phyloP scores from a whole-genome alignment of 306 rosid genomes.

The Carpinus fangiana region DNA sequence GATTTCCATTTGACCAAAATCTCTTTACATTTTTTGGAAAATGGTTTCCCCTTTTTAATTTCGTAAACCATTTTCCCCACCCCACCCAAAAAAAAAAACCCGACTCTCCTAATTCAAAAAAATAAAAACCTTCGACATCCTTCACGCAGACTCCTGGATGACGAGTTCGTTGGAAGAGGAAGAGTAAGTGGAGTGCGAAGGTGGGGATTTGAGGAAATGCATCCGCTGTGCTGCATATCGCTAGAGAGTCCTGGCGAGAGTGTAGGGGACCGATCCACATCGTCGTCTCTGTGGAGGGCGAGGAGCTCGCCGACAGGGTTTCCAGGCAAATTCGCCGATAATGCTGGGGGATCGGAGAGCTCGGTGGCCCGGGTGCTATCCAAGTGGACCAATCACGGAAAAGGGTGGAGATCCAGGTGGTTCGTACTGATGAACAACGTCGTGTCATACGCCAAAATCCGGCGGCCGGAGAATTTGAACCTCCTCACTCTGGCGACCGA shows the following conservation, averaged over 20 bases:
- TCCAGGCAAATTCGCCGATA: slow-evolving; percentile 57
- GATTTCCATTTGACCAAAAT: no score
- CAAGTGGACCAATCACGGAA: slow-evolving; percentile 97
- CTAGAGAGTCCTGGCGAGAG: slow-evolving; percentile 44
- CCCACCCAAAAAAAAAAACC: no score
- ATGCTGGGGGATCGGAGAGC: slow-evolving; percentile 56
- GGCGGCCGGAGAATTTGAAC: slow-evolving; percentile 63
- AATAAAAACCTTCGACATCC: no score
- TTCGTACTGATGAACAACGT: slow-evolving; percentile 74
- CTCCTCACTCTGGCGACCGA: slow-evolving; percentile 51
- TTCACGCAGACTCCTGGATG: no score
- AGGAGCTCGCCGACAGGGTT: slow-evolving; percentile 68
- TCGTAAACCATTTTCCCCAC: no score
- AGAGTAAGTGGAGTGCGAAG: no score
- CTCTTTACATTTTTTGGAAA: no score
- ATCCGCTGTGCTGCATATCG: no score
- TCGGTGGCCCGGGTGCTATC: slow-evolving; percentile 85
- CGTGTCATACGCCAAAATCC: slow-evolving; percentile 86
- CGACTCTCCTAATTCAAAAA: no score
- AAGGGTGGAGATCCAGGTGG: slow-evolving; percentile 99
- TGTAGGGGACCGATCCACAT: slow-evolving; percentile 61
- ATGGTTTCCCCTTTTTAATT: no score
- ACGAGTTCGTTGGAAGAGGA: no score
- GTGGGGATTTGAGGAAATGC: no score
- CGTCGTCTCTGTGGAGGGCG: slow-evolving; percentile 52